These are phyloP conservation scores for Diaporthe batatas DNA, from an alignment of 2,329 filamentous ascomycete species.

Conservation along the genomic window DNA sequence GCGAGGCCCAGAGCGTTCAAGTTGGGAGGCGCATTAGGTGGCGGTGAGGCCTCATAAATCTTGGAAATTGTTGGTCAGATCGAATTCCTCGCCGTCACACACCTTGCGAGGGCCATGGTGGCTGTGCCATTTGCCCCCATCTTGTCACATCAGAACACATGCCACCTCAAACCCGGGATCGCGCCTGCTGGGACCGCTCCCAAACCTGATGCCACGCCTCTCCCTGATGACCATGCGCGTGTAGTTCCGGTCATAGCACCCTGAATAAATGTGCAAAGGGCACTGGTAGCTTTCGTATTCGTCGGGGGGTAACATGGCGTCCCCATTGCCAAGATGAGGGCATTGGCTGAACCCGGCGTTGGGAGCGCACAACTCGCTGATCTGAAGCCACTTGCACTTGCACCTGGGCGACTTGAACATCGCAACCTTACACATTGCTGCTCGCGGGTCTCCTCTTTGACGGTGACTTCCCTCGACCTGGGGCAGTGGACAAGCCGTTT, in stretches of 20 bases:
- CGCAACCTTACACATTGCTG: conserved; percentile 61
- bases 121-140: neutral
- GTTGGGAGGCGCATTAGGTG: neutral
- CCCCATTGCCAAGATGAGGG: conserved; percentile 55
- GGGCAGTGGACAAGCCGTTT: neutral
- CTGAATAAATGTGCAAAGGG: conserved; percentile 56
- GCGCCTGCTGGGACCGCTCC: conserved; percentile 56
- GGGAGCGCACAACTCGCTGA: conserved; percentile 61
- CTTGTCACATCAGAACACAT: conserved; percentile 55
- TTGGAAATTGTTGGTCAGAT: conserved; percentile 5
- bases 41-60: neutral
- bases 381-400: conserved; percentile 65
- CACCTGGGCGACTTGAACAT: conserved; percentile 64
- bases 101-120: neutral
- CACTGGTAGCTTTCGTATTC: conserved; percentile 54
- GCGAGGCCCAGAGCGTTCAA: neutral
- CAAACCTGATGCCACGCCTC: conserved; percentile 61
- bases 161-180: conserved; percentile 55
- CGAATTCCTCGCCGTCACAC: neutral
- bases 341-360: conserved; percentile 66
- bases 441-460: neutral
- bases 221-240: conserved; percentile 61
- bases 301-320: conserved; percentile 53
- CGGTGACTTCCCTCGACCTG: neutral
- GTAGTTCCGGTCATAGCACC: conserved; percentile 62